A percentile compares a stretch with the other conserved stretches of the same genome.
Conservation (phyloP, 2,329 filamentous ascomycete genomes). For the Ceratocystis colombiana region DNA sequence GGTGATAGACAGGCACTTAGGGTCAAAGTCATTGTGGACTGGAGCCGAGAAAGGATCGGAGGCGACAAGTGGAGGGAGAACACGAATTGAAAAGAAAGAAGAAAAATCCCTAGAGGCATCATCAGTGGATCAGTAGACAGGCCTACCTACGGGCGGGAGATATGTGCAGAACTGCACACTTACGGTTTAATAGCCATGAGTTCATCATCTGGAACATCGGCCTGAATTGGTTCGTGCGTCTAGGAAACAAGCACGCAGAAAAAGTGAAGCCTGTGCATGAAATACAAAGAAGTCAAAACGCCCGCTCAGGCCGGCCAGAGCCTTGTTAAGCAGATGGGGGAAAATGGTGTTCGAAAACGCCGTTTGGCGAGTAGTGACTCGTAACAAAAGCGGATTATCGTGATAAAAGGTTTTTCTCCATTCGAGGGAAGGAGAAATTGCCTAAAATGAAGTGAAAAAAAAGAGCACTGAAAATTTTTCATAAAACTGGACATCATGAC, state of each 20-base stretch:
- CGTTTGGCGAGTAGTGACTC: background rate
- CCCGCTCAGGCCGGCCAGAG: background rate
- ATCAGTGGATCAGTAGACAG: too few relatives aligned
- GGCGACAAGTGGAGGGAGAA: too few relatives aligned
- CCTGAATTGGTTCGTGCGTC: background rate
- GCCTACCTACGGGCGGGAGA: too few relatives aligned
- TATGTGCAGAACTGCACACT: too few relatives aligned
- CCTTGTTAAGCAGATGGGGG: background rate
- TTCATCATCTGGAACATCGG: too few relatives aligned
- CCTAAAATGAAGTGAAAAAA: background rate
- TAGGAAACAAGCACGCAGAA: background rate
- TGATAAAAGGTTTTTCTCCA: background rate
- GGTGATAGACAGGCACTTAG: too few relatives aligned
- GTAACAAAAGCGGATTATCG: background rate
- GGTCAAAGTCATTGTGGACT: too few relatives aligned
- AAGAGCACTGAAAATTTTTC: constrained; percentile 1
- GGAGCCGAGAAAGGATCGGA: too few relatives aligned
- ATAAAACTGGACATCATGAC: background rate
- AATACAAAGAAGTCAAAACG: constrained; percentile 9
- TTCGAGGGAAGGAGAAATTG: background rate
- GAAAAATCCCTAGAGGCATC: too few relatives aligned
- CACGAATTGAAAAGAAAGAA: too few relatives aligned
- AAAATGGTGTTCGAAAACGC: background rate
- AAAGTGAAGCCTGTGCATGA: constrained; percentile 8
- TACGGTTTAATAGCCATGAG: too few relatives aligned